Base-by-base conservation (phyloP, 2,329 filamentous ascomycete species). In the Colletotrichum sojae region DNA sequence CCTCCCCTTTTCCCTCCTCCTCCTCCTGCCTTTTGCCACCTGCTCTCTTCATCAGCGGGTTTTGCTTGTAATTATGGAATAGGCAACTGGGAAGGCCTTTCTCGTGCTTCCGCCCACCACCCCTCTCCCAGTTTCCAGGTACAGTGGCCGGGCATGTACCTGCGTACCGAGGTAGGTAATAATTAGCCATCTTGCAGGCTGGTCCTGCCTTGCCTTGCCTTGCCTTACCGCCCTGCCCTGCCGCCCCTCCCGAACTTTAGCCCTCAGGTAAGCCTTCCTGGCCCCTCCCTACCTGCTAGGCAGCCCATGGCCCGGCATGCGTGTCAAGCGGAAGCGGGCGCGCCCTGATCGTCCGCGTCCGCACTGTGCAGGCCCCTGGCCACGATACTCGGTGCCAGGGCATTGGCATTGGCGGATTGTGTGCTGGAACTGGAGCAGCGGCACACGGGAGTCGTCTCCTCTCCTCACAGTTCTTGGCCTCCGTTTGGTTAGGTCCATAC, bases 141-240 rank as follows among this genome's bases (percentile, higher is more conserved):
- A 25, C 22, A 25, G 22, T 25, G 22, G 22, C 1, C 2, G 22
- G 22, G 22, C 22, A 25, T 25, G 22, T 25, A 25, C 22, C 22
- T 25, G 22, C 22, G 22, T 25, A 36, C 31, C 31, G 27, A 31
- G 27, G 27, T 36, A 36, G 2, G 31, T 36, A 8, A 36, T 36
- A n/a, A n/a, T n/a, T n/a, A 36, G 2, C 10, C 3, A 8, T 8
- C 31, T 36, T 10, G 31, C 56, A 55, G 55, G 62, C 51, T 15
- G 18, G 52, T 6, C 49, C 27, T 55, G 52, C 27, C 51, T 16
- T 46, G 48, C 48, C n/a, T 51, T 55, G 49, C 40, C 58, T n/a
- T 69, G 61, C 66, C 66, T 69, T 65, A 59, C 66, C 67, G 63
- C 62, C 62, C 62, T 63, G 61, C 67, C 51, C 25, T 60, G 39